phyloP scores from a whole-genome alignment of 805 yeast species.

The Candida verbasci region DNA sequence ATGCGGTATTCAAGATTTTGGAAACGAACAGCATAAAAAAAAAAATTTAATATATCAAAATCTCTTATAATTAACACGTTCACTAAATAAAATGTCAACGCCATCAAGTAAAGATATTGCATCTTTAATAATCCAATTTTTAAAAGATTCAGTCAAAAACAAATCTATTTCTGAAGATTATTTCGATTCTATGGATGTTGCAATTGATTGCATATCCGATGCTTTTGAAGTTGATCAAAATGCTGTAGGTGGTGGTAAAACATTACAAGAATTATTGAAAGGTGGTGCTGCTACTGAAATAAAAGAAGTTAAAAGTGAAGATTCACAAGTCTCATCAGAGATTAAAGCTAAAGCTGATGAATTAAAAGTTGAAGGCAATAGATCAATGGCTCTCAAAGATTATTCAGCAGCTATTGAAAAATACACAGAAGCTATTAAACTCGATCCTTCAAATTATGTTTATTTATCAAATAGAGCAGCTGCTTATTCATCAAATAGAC shows the following conservation, averaged over 20 bases:
- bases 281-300: constrained; percentile 28
- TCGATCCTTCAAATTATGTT: constrained; percentile 71
- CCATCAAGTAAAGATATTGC: constrained; percentile 61
- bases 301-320: constrained; percentile 22
- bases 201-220: constrained; percentile 87
- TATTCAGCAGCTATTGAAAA: constrained; percentile 67
- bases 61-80: not conserved
- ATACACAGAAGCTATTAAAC: constrained; percentile 75
- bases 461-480: constrained; percentile 95
- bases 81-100: not conserved
- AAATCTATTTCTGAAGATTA: constrained; percentile 74
- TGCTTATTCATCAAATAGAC: constrained; percentile 75
- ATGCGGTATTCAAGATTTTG: no score
- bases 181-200: constrained; percentile 86
- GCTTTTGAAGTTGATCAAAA: constrained; percentile 68
- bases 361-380: constrained; percentile 83
- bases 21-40: not conserved
- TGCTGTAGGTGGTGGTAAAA: constrained; percentile 41
- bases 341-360: constrained; percentile 72
- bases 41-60: not conserved
- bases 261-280: constrained; percentile 43
- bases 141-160: constrained; percentile 52
- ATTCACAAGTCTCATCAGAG: constrained; percentile 44
- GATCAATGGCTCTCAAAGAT: constrained; percentile 75
- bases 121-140: constrained; percentile 67